Conservation (phyloP, 805 yeast species). For the Wickerhamomyces xylosicus region DNA sequence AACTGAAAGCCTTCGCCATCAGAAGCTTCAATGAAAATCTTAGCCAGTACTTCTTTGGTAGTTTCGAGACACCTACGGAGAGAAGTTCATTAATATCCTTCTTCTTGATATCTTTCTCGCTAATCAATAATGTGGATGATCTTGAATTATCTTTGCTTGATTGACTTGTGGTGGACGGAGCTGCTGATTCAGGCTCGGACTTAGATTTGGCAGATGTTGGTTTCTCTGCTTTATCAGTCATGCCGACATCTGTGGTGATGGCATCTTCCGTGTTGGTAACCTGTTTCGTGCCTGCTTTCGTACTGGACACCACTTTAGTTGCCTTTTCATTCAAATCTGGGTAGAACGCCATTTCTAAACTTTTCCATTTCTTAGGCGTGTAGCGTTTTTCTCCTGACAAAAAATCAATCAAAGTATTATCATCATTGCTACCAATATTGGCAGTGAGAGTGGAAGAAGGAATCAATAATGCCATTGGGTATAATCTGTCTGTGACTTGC, state of each 20-base stretch:
- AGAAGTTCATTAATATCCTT: conserved; percentile 50
- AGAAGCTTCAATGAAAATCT: conserved; percentile 53
- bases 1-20: conserved; percentile 64
- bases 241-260: conserved; percentile 7
- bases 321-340: not conserved
- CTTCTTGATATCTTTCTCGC: conserved; percentile 47
- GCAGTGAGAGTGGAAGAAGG: conserved; percentile 35
- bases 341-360: conserved; percentile 44
- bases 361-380: conserved; percentile 48
- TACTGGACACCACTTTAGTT: not conserved
- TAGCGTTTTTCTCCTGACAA: conserved; percentile 28
- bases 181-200: conserved; percentile 6
- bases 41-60: conserved; percentile 57
- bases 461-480: conserved; percentile 39
- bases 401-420: conserved; percentile 37
- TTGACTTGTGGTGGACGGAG: conserved; percentile 15
- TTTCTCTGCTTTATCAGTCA: no score
- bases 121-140: conserved; percentile 21
- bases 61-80: conserved; percentile 42
- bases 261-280: conserved; percentile 1
- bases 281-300: not conserved
- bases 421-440: conserved; percentile 23
- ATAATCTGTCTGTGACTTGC: conserved; percentile 18
- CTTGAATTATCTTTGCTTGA: conserved; percentile 7
- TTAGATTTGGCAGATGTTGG: conserved; percentile 10